Evolutionary conservation across 495 filamentous ascomycete genomes (phyloP).

Genomic region (Penicillium salamii): DNA sequence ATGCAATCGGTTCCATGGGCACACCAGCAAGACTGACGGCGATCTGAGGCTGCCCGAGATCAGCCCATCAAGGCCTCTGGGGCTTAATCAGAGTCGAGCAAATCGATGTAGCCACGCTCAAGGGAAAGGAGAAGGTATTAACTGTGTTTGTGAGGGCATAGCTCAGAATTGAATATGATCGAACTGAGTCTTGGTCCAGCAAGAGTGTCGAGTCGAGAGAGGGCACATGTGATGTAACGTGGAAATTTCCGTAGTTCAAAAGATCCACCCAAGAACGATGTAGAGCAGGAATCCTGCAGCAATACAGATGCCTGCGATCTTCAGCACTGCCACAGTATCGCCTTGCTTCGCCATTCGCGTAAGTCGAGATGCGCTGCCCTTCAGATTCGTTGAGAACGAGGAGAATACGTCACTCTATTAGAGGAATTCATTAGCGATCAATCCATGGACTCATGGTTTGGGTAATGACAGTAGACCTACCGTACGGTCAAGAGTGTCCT

Average conservation of each 20-base stretch:
- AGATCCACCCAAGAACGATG: slow-evolving; percentile 65
- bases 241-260: slow-evolving; percentile 33
- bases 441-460: not conserved
- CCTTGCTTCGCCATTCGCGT: slow-evolving; percentile 89
- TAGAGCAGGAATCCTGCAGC: slow-evolving; percentile 72
- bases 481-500: slow-evolving; percentile 80
- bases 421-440: slow-evolving; percentile 2
- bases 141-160: not conserved
- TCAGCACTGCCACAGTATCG: slow-evolving; percentile 86
- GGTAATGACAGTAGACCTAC: slow-evolving; percentile 46
- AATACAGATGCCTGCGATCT: slow-evolving; percentile 80
- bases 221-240: not conserved
- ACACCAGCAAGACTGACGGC: too few relatives aligned
- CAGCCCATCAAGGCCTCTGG: not conserved
- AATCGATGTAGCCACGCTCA: not conserved
- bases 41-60: too few relatives aligned
- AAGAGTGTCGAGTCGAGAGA: slow-evolving; percentile 11
- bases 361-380: slow-evolving; percentile 81
- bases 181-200: slow-evolving; percentile 19
- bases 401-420: slow-evolving; percentile 62
- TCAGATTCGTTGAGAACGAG: slow-evolving; percentile 56
- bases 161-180: not conserved
- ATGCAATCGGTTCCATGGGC: too few relatives aligned
- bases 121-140: not conserved
- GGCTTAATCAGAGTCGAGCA: not conserved